Evolutionary conservation across 2,329 filamentous ascomycete genomes (phyloP).

Genomic region (Beauveria medogensis): DNA sequence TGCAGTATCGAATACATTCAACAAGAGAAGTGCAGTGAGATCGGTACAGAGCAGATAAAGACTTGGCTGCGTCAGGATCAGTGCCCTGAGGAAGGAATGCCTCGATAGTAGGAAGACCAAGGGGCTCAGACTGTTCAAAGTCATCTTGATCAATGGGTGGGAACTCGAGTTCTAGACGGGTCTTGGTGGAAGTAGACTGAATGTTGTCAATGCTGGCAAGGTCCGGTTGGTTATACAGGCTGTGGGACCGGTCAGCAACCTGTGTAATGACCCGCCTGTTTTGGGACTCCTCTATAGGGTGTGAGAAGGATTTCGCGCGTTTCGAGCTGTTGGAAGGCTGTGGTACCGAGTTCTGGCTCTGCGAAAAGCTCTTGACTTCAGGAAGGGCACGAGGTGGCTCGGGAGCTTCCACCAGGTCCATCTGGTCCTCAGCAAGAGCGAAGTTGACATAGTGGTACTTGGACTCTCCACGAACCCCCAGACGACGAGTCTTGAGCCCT

Average conservation of each 20-base stretch:
- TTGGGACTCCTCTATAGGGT: conserved; percentile 18
- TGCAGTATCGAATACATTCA: conserved; percentile 92
- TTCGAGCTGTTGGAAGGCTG: conserved; percentile 3
- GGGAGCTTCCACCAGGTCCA: conserved; percentile 37
- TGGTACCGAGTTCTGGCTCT: conserved; percentile 41
- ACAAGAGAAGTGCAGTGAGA: conserved; percentile 94
- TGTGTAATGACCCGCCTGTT: conserved; percentile 10
- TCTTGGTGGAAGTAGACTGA: conserved; percentile 49
- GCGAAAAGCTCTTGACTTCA: conserved; percentile 39
- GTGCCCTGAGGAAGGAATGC: conserved; percentile 73
- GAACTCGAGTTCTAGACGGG: conserved; percentile 52
- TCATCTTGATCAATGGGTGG: conserved; percentile 46
- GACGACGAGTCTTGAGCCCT: conserved; percentile 80
- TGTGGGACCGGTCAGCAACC: conserved; percentile 25
- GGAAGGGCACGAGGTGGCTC: conserved; percentile 41
- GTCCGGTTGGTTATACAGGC: conserved; percentile 53
- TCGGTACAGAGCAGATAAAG: conserved; percentile 78
- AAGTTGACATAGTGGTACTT: conserved; percentile 93
- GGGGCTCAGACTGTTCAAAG: conserved; percentile 53
- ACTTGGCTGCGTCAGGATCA: conserved; percentile 79
- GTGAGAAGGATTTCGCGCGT: conserved; percentile 22
- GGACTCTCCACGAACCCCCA: conserved; percentile 91
- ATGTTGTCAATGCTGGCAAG: conserved; percentile 50
- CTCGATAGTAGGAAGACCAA: conserved; percentile 80
- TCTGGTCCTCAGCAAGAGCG: conserved; percentile 48